phyloP scores from a whole-genome alignment of 345 rosid species.

The Bruguiera gymnorhiza region DNA sequence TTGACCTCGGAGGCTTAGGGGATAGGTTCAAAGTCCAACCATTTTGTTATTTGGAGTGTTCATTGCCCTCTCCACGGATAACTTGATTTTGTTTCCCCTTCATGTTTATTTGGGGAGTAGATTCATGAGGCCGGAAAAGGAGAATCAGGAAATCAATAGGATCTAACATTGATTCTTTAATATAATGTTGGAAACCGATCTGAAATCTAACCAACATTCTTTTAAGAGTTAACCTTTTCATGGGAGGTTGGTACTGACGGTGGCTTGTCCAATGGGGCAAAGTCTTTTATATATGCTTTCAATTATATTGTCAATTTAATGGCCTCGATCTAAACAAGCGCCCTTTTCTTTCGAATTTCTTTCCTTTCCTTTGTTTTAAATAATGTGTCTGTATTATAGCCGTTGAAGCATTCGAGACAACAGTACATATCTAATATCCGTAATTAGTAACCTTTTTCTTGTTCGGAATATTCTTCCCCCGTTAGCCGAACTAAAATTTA shows the following conservation, averaged over 20 bases:
- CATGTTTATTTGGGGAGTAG: slow-evolving; percentile 14
- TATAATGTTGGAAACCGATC: background rate
- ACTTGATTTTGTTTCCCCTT: slow-evolving; percentile 22
- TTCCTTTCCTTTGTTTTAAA: no score
- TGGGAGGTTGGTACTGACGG: background rate
- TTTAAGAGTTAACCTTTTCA: background rate
- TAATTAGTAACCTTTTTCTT: background rate
- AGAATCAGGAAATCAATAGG: slow-evolving; percentile 7
- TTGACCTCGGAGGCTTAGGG: slow-evolving; percentile 21
- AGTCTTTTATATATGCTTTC: background rate
- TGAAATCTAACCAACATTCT: background rate
- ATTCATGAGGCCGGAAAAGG: slow-evolving; percentile 9
- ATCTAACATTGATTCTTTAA: slow-evolving; percentile 8
- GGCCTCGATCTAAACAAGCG: no score
- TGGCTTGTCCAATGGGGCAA: background rate
- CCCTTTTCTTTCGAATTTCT: no score
- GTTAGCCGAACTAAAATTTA: background rate
- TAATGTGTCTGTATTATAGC: no score
- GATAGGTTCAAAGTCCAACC: slow-evolving; percentile 15
- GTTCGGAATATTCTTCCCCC: slow-evolving; percentile 11
- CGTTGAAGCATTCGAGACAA: no score
- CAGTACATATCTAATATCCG: no score
- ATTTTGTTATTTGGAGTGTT: slow-evolving; percentile 30
- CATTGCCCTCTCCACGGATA: slow-evolving; percentile 36
- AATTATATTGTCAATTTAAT: no score